Evolutionary conservation across 2,329 filamentous ascomycete species (phyloP).

Genomic region (Phaeophleospora eucalypticola): DNA sequence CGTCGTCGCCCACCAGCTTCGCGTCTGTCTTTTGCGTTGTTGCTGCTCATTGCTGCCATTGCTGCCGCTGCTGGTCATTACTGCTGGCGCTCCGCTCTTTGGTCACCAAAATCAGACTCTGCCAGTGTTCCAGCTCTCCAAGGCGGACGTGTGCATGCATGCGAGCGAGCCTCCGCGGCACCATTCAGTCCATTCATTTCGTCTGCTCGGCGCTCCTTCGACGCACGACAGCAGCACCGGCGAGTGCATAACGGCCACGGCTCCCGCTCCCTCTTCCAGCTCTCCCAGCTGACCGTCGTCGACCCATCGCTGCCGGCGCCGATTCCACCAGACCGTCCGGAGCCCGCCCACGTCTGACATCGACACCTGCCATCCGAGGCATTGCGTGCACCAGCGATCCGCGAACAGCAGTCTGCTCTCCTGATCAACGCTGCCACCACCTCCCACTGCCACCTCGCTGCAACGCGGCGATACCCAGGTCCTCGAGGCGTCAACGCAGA

Average conservation of each 20-base stretch:
- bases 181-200: conserved; percentile 5
- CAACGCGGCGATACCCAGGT: no score
- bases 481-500: no score
- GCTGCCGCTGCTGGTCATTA: background rate
- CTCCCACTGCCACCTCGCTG: no score
- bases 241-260: conserved; percentile 9
- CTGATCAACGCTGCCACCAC: no score
- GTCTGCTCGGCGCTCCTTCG: background rate
- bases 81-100: background rate
- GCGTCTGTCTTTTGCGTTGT: conserved; percentile 1
- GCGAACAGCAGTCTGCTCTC: no score
- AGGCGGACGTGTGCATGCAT: conserved; percentile 20
- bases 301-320: background rate
- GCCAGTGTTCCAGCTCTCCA: conserved; percentile 9
- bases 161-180: conserved; percentile 13
- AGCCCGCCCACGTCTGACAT: background rate
- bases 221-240: conserved; percentile 1
- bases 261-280: conserved; percentile 2
- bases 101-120: conserved; percentile 10
- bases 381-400: background rate
- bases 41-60: background rate
- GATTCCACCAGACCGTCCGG: background rate
- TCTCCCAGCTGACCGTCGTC: background rate
- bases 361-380: background rate
- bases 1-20: background rate